Evolutionary conservation across 2,329 filamentous ascomycete species (phyloP).

Genomic region (Botrytis paeoniae): DNA sequence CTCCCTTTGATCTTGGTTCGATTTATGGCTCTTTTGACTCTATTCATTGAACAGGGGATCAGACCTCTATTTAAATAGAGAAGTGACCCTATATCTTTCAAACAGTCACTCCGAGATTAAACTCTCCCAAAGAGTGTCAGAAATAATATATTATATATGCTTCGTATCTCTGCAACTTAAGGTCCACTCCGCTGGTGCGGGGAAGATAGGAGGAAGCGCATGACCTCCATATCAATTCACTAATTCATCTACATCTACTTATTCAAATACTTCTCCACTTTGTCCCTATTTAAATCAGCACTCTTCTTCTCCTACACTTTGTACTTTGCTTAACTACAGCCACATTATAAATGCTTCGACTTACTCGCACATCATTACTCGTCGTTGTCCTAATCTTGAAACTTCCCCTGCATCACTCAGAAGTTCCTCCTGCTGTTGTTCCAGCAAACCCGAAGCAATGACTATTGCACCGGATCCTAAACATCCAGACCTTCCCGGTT

Average conservation of each 20-base stretch:
- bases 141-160: neutral
- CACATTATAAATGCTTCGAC: neutral
- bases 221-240: neutral
- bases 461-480: neutral
- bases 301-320: neutral
- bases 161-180: neutral
- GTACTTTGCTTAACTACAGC: neutral
- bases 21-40: too few relatives aligned
- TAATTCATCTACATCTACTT: neutral
- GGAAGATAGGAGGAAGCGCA: neutral
- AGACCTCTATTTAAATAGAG: neutral
- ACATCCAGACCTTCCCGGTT: neutral
- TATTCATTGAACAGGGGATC: neutral
- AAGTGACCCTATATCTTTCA: too few relatives aligned
- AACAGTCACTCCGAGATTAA: neutral
- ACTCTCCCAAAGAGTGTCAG: too few relatives aligned
- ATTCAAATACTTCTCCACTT: neutral
- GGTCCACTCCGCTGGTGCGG: neutral
- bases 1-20: too few relatives aligned
- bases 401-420: neutral
- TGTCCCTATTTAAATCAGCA: neutral
- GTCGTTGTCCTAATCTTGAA: neutral
- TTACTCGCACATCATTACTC: neutral
- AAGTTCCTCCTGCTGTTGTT: neutral
- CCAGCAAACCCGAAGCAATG: neutral